Conservation (phyloP, 768 basidiomycete species). For the Lactarius akahatsu region DNA sequence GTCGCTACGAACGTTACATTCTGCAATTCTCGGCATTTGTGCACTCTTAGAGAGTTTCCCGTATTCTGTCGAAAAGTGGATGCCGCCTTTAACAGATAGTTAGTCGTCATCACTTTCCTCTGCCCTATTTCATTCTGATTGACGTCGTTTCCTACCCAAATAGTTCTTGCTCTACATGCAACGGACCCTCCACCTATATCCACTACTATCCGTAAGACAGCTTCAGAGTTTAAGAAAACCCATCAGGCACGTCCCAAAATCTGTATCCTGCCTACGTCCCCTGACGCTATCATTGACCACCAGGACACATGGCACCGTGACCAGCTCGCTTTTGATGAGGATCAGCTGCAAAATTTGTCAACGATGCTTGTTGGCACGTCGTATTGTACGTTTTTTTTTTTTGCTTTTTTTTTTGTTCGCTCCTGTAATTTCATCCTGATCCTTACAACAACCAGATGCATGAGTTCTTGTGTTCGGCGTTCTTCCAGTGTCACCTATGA, state of each 20-base stretch:
- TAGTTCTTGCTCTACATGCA: conserved; percentile 74
- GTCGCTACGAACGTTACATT: conserved; percentile 71
- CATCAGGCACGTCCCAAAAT: conserved; percentile 35
- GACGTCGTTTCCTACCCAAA: conserved; percentile 13
- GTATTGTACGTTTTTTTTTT: conserved; percentile 62
- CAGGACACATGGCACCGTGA: conserved; percentile 94
- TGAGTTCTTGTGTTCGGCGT: conserved; percentile 6
- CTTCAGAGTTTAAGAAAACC: conserved; percentile 81
- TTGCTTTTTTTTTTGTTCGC: conserved; percentile 27
- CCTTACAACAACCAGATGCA: conserved; percentile 32
- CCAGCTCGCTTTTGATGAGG: conserved; percentile 82
- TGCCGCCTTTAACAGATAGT: conserved; percentile 76
- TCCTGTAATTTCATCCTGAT: conserved; percentile 12
- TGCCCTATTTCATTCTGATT: conserved; percentile 5
- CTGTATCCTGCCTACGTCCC: neutral
- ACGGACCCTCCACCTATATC: conserved; percentile 89
- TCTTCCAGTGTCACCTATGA: neutral
- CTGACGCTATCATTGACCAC: conserved; percentile 11
- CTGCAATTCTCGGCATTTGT: conserved; percentile 52
- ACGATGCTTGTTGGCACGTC: conserved; percentile 90
- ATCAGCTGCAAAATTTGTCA: conserved; percentile 82
- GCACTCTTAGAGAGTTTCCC: conserved; percentile 58
- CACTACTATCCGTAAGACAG: conserved; percentile 82
- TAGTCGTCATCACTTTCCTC: conserved; percentile 25
- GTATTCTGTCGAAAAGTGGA: conserved; percentile 51